Evolutionary conservation across 163 green algal species (phyloP).

Genomic region (Scenedesmus sp.): DNA sequence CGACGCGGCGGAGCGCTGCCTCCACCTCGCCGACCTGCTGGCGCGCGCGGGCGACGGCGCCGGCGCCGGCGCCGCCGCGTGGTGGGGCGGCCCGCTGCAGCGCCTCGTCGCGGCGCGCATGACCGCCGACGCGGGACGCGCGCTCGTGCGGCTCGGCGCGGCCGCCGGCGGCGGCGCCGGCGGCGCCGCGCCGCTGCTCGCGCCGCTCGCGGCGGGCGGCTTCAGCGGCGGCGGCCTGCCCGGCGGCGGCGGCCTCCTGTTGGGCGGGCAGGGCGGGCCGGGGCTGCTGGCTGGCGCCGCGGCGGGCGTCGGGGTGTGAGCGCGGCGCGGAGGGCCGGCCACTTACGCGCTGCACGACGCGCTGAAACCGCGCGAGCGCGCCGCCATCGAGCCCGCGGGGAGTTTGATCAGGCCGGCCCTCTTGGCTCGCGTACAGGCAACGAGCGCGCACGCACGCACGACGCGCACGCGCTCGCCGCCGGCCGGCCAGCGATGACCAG

Average conservation of each 20-base stretch:
- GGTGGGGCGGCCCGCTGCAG: conserved; percentile 23
- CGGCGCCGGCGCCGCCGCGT: background rate
- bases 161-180: background rate
- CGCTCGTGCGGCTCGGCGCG: conserved; percentile 11
- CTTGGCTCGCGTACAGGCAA: too few relatives aligned
- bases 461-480: too few relatives aligned
- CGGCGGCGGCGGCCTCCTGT: background rate
- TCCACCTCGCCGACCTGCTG: conserved; percentile 20
- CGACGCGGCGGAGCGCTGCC: conserved; percentile 23
- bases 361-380: too few relatives aligned
- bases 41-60: conserved; percentile 1
- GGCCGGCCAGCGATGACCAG: too few relatives aligned
- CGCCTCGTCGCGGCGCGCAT: conserved; percentile 1
- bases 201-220: conserved; percentile 28
- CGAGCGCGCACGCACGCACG: too few relatives aligned
- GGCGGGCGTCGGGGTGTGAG: background rate
- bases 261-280: background rate
- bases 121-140: conserved; percentile 7
- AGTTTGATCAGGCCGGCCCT: too few relatives aligned
- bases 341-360: too few relatives aligned
- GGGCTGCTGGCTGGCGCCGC: conserved; percentile 21
- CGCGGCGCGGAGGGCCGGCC: too few relatives aligned
- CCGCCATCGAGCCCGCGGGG: too few relatives aligned
- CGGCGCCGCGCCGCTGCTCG: conserved; percentile 33
- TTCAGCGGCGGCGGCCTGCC: background rate